These are phyloP conservation scores for Spathaspora hagerdaliae DNA, from an alignment of 805 yeast genomes.

Conservation along the genomic window DNA sequence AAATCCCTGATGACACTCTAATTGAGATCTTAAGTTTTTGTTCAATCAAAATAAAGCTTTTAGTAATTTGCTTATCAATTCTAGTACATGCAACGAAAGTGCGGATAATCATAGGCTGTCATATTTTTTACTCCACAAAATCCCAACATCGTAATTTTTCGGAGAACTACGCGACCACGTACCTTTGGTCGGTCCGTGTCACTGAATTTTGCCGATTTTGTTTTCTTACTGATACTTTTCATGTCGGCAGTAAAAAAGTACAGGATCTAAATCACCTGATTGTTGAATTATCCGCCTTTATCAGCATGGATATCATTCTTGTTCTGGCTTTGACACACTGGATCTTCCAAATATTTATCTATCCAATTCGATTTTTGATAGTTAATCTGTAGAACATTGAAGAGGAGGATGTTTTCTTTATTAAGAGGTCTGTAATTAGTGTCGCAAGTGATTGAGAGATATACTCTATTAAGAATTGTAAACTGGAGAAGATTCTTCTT, in stretches of 20 bases:
- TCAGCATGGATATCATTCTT: not conserved
- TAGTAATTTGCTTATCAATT: not conserved
- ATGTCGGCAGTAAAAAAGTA: too few relatives aligned
- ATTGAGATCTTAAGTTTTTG: not conserved
- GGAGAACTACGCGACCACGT: not conserved
- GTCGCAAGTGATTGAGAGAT: too few relatives aligned
- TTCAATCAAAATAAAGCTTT: not conserved
- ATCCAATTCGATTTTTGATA: too few relatives aligned
- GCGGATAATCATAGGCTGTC: not conserved
- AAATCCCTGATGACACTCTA: not conserved
- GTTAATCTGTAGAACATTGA: too few relatives aligned
- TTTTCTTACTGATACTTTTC: too few relatives aligned
- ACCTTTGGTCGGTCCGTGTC: not conserved
- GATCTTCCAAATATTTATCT: too few relatives aligned
- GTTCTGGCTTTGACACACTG: too few relatives aligned
- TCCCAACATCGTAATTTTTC: not conserved
- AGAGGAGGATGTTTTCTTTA: too few relatives aligned
- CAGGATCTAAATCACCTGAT: not conserved
- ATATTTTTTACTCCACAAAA: not conserved
- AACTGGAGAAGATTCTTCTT: too few relatives aligned
- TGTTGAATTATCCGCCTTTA: not conserved
- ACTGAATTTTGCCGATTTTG: not conserved
- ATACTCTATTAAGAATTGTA: too few relatives aligned
- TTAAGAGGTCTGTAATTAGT: too few relatives aligned
- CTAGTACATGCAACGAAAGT: too few relatives aligned